Base-by-base conservation (phyloP, 352 stramenopile species). In the Pythium utonaiense region DNA sequence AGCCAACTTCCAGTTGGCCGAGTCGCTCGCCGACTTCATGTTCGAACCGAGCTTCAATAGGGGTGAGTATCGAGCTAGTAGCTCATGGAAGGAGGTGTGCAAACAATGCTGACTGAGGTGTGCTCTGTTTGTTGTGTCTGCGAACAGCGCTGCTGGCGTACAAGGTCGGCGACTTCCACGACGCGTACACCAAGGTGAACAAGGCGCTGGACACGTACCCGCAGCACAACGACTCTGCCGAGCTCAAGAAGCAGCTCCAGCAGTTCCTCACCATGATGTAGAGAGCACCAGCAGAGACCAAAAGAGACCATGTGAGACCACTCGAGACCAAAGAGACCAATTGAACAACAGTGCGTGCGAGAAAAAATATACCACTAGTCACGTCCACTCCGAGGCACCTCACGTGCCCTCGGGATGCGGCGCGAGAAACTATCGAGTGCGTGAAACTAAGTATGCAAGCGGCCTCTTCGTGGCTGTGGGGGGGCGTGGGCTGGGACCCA, bases 11-110 rank as follows among this genome's bases (percentile, higher is more conserved):
- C 73, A 87, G 66, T 74, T 85, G 28, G 83, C 88, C 34, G 78
- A 93, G 57, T 77, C 75, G 10, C 73, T 96, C 6, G 84, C 85
- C 16, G 83, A 89, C 28, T 95, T 93, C 60, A 87, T 97, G 68
- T 97, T 96, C 55, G 90, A 98, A 66, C 86, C 91, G 10, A 91
- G 83, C 65, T 97, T 96, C 69, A 98, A 98, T 57, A 76, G 82
- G 66, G 83, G 79, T 90, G 61, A 14, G 66, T 62, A 9, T 3
- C n/a, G n/a, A n/a, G n/a, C n/a, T n/a, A n/a, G n/a, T n/a, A n/a
- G n/a, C n/a, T n/a, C n/a, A n/a, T n/a, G n/a, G n/a, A n/a, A n/a
- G n/a, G n/a, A n/a, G n/a, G n/a, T n/a, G n/a, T n/a, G n/a, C n/a
- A n/a, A n/a, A n/a, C n/a, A n/a, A n/a, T n/a, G n/a, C n/a, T 49